These are phyloP conservation scores for Hanseniaspora nectarophila DNA, from an alignment of 805 yeast species.

Conservation along the genomic window DNA sequence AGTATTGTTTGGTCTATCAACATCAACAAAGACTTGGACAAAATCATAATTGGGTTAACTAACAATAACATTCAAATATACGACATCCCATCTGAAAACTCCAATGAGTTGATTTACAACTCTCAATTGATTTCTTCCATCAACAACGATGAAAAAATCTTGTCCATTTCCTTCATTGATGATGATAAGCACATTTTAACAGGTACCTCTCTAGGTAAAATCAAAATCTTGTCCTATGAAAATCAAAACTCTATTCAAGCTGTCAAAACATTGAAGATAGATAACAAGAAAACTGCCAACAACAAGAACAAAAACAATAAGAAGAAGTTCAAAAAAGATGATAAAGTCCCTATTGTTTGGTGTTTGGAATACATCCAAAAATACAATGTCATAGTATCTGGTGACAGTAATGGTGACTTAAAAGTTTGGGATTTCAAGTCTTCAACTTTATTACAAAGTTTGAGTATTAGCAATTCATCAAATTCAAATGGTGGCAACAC, in stretches of 20 bases:
- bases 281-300: slow-evolving; percentile 23
- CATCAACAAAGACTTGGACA: slow-evolving; percentile 46
- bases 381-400: slow-evolving; percentile 71
- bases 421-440: slow-evolving; percentile 84
- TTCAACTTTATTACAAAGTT: slow-evolving; percentile 67
- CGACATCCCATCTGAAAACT: slow-evolving; percentile 72
- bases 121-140: slow-evolving; percentile 62
- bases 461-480: slow-evolving; percentile 53
- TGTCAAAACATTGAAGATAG: slow-evolving; percentile 81
- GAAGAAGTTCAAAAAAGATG: slow-evolving; percentile 43
- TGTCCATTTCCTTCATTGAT: slow-evolving; percentile 61
- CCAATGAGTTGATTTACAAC: slow-evolving; percentile 56
- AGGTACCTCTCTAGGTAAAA: slow-evolving; percentile 90
- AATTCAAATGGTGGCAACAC: not conserved
- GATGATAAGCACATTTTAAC: slow-evolving; percentile 58
- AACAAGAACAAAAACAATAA: not conserved
- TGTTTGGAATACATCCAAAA: slow-evolving; percentile 52
- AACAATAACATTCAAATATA: slow-evolving; percentile 80
- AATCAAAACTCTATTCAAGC: slow-evolving; percentile 45
- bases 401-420: slow-evolving; percentile 90
- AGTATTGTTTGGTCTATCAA: slow-evolving; percentile 75
- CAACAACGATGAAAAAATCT: slow-evolving; percentile 60
- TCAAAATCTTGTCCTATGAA: slow-evolving; percentile 63
- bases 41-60: slow-evolving; percentile 84
- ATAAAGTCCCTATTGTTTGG: slow-evolving; percentile 88